These are phyloP conservation scores for Candida parachauliodes DNA, from an alignment of 805 yeast species.

Conservation along the genomic window DNA sequence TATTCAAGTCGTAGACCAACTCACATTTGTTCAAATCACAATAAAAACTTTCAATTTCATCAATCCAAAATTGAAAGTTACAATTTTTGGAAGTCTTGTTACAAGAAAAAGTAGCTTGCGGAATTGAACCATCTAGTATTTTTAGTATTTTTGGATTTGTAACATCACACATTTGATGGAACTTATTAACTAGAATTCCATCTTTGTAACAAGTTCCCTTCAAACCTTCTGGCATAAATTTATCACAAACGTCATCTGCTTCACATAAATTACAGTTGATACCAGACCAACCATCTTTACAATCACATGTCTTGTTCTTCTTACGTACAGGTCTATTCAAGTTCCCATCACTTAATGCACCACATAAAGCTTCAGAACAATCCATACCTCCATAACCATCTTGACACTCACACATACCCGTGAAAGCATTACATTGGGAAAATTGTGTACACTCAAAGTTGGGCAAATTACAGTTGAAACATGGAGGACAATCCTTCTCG, in stretches of 20 bases:
- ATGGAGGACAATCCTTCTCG: conserved; percentile 69
- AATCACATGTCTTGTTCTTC: conserved; percentile 55
- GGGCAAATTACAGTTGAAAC: conserved; percentile 93
- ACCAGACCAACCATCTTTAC: conserved; percentile 89
- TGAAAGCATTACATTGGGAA: conserved; percentile 79
- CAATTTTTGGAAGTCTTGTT: conserved; percentile 62
- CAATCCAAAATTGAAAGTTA: conserved; percentile 96
- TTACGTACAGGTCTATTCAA: conserved; percentile 61
- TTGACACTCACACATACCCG: conserved; percentile 90
- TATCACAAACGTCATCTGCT: conserved; percentile 70
- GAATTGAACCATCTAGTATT: conserved; percentile 73
- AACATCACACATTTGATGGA: conserved; percentile 92
- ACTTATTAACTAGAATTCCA: conserved; percentile 76
- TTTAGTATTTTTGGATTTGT: conserved; percentile 83
- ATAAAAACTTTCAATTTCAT: conserved; percentile 80
- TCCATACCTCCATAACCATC: conserved; percentile 93
- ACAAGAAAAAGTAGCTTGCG: conserved; percentile 92
- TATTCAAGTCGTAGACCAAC: conserved; percentile 56
- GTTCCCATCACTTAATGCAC: conserved; percentile 64
- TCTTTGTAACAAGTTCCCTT: conserved; percentile 85
- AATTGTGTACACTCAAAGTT: conserved; percentile 88
- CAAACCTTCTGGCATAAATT: conserved; percentile 82
- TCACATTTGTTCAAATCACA: conserved; percentile 79
- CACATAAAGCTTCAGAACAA: conserved; percentile 86
- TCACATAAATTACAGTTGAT: conserved; percentile 89